Conservation (phyloP, 139 green algal genomes). For the Chlamydomonas asymmetrica region DNA sequence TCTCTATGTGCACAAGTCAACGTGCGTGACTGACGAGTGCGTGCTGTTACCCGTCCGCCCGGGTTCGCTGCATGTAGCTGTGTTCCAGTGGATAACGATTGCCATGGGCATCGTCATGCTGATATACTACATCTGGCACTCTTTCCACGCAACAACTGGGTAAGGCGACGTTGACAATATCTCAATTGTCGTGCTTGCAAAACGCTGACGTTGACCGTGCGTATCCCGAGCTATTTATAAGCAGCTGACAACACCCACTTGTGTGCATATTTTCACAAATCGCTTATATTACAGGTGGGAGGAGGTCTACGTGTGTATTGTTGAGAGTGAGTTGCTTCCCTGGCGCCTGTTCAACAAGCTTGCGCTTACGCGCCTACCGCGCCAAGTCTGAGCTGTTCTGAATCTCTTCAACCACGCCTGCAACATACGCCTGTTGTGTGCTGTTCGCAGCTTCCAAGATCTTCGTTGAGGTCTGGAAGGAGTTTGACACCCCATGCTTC, state of each 20-base stretch:
- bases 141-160: constrained; percentile 12
- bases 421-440: no score
- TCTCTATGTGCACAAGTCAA: no score
- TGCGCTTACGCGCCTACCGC: no score
- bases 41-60: no score
- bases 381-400: no score
- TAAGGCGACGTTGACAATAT: neutral
- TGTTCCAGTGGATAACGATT: constrained; percentile 10
- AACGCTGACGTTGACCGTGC: neutral
- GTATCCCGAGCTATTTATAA: neutral
- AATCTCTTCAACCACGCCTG: no score
- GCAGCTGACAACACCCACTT: neutral
- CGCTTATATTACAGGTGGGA: constrained; percentile 32
- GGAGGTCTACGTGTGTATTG: constrained; percentile 44
- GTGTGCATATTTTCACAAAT: neutral
- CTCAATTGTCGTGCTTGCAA: neutral
- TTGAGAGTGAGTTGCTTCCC: constrained; percentile 18
- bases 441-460: constrained; percentile 1
- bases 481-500: constrained; percentile 29
- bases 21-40: no score
- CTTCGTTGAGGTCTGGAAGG: constrained; percentile 12
- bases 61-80: no score
- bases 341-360: neutral
- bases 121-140: constrained; percentile 26
- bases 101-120: constrained; percentile 5